Base-by-base conservation (phyloP, 257 asterid species). In the Solanum sitiens region DNA sequence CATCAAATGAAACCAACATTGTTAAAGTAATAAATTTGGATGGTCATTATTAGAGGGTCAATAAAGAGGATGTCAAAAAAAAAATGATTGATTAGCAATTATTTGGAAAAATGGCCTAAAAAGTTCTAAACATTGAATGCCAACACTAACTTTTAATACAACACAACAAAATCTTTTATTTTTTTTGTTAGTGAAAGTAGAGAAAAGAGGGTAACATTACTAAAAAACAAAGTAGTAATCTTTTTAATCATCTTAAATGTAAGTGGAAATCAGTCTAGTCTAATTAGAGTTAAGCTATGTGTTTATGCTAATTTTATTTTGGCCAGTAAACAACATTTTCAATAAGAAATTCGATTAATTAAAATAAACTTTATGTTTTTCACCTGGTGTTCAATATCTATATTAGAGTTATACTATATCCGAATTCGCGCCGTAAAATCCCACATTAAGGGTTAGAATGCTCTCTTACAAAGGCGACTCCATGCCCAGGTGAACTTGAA, bases 211-310 rank as follows among this genome's bases (percentile, higher is more conserved):
- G 80, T 87, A 88, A 89, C 67, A 90, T 87, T 89, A 88, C 74
- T 40, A 56, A 56, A 65, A 65, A 75, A 85, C 84, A 90, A 86
- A 89, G 88, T 85, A 74, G 39, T 37, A 37, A 37, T 72, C 59
- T 33, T 84, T 91, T 83, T 89, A 61, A 89, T 90, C 90, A 91
- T 94, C 95, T 86, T 77, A 82, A 89, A 53, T 61, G 61, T 91
- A 90, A 30, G 95, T 93, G 96, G 95, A 89, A 75, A 88, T 91
- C 89, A 87, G 77, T 92, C 93, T 92, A 94, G 94, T 90, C 95
- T 90, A 93, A 90, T 92, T 88, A 89, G 87, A 74, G 74, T 42
- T 84, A 83, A 45, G 83, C 67, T 92, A 89, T 86, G 93, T 92
- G 95, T 92, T 86, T 25, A 77, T 86, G 83, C 85, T 88, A 82